Evolutionary conservation across 2,329 filamentous ascomycete genomes (phyloP), one percentile per base, ranked within the genome.

Genomic region (Alternaria consortialis): DNA sequence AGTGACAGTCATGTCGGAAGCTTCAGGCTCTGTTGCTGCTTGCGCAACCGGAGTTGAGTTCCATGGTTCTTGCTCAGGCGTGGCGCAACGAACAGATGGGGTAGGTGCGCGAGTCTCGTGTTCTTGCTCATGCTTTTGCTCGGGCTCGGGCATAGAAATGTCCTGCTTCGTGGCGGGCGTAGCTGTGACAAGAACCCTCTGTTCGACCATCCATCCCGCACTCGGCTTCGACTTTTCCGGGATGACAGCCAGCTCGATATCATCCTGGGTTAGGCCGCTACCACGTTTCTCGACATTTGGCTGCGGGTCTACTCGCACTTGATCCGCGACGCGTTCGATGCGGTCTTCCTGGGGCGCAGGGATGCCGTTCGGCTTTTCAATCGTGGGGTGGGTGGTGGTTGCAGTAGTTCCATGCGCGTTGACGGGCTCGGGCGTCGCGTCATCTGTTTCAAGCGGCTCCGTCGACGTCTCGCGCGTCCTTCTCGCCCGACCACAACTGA

Each of bases 401-500:
- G 60, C 36, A 56, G 40, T 31, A 54, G 57, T 54, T 48, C 53
- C 51, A 48, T 53, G 44, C 17, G 48, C 23, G 46, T 50, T 37
- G 40, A 32, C 20, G 15, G 40, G 51, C 34, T 46, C 47, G 51
- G 54, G 37, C 51, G 58, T 48, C 27, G 55, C 40, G 40, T 53
- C 58, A 23, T 58, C 44, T 37, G 47, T 46, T 42, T 46, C 34
- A 47, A 43, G 47, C 27, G 44, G 13, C 40, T 57, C 42, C 13
- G 51, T 48, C 20, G 39, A 43, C 29, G 48, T 44, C 46, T 56
- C 54, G 55, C 55, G 62, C 23, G 53, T 40, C 48, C 52, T 53
- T 52, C 62, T 54, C 50, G 62, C 40, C 31, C 58, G 27, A 13
- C 58, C 58, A 31, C 62, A 64, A 36, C 51, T 61, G 34, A 64